These are phyloP conservation scores for Rhododendron kiyosumense DNA, from an alignment of 148 eudicot genomes.

Conservation along the genomic window DNA sequence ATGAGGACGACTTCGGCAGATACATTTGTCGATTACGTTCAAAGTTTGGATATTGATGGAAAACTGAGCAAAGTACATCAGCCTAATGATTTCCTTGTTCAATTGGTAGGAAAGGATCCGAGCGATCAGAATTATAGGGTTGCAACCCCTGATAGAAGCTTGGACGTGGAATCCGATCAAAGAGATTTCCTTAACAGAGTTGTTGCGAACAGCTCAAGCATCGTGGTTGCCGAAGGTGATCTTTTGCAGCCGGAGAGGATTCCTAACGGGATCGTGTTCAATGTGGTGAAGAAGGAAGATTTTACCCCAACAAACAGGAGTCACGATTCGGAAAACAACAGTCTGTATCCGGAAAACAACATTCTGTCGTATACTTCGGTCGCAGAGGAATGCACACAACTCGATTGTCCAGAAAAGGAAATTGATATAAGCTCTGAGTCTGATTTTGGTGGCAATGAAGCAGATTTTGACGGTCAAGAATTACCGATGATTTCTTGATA, in stretches of 20 bases:
- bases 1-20: constrained; percentile 91
- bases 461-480: not conserved
- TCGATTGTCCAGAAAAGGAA: constrained; percentile 64
- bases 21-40: constrained; percentile 62
- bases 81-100: constrained; percentile 35
- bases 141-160: constrained; percentile 47
- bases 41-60: constrained; percentile 53
- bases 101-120: constrained; percentile 27
- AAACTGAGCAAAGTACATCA: constrained; percentile 29
- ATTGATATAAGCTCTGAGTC: constrained; percentile 66
- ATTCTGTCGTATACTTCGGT: constrained; percentile 31
- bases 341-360: no score
- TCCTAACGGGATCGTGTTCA: constrained; percentile 67
- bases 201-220: constrained; percentile 35
- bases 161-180: constrained; percentile 39
- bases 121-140: constrained; percentile 26
- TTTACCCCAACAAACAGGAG: constrained; percentile 50
- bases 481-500: not conserved
- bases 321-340: constrained; percentile 41
- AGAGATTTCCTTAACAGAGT: constrained; percentile 32
- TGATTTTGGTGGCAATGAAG: constrained; percentile 42
- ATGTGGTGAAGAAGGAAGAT: constrained; percentile 68
- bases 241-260: constrained; percentile 71
- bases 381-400: constrained; percentile 55
- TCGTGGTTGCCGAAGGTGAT: constrained; percentile 72